A percentile compares a stretch with the other conserved stretches of the same genome.
Evolutionary conservation across 2,329 filamentous ascomycete genomes (phyloP).

Genomic region (Domatiomyces catenatus): DNA sequence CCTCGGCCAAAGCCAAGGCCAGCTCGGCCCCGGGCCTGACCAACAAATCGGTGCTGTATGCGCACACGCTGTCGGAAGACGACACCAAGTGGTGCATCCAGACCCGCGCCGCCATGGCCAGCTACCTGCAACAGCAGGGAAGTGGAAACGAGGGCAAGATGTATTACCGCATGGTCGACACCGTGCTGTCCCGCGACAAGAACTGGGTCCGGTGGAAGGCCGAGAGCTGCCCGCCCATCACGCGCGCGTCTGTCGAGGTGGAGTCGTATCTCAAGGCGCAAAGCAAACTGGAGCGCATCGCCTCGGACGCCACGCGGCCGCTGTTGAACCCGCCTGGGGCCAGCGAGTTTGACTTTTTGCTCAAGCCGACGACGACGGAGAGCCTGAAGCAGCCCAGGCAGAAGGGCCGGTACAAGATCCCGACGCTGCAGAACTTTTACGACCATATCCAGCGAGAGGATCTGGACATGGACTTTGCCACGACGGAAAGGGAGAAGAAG

Average conservation of each 20-base stretch:
- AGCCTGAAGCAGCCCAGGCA: slow-evolving; percentile 45
- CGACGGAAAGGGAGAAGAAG: slow-evolving; percentile 45
- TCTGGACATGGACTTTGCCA: slow-evolving; percentile 72
- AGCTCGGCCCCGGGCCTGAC: slow-evolving; percentile 38
- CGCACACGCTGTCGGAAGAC: slow-evolving; percentile 61
- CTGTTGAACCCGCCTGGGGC: slow-evolving; percentile 51
- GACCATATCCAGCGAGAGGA: slow-evolving; percentile 62
- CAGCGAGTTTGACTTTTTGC: slow-evolving; percentile 63
- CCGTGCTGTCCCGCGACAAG: slow-evolving; percentile 85
- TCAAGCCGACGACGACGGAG: slow-evolving; percentile 51
- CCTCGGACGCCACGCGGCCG: slow-evolving; percentile 56
- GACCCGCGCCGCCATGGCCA: slow-evolving; percentile 64
- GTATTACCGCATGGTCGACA: slow-evolving; percentile 93
- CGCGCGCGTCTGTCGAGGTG: slow-evolving; percentile 54
- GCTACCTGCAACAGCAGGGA: slow-evolving; percentile 54
- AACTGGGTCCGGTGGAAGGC: slow-evolving; percentile 99
- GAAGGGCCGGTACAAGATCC: slow-evolving; percentile 50
- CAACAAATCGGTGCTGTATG: slow-evolving; percentile 80
- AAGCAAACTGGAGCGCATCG: slow-evolving; percentile 47
- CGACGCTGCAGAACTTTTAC: slow-evolving; percentile 55
- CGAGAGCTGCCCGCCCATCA: slow-evolving; percentile 78
- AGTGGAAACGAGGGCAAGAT: slow-evolving; percentile 66
- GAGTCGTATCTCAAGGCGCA: slow-evolving; percentile 56
- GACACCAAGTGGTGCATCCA: slow-evolving; percentile 73
- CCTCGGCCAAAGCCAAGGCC: slow-evolving; percentile 66